Conservation (phyloP, 805 yeast species). For the Candida namnaoensis region DNA sequence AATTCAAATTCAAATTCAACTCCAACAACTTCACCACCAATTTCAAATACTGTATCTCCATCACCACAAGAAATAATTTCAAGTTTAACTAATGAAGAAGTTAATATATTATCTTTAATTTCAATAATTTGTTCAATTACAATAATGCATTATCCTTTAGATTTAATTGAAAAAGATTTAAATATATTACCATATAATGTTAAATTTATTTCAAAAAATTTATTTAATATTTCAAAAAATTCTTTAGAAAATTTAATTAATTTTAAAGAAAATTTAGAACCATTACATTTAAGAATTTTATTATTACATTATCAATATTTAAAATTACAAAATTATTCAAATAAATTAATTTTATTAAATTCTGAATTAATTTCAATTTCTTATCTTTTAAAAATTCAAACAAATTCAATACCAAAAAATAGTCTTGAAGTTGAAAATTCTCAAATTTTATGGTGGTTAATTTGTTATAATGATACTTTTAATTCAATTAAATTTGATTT, state of each 20-base stretch:
- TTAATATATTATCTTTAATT: conserved; percentile 10
- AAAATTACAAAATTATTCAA: conserved; percentile 8
- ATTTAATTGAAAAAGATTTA: conserved; percentile 3
- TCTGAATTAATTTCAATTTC: conserved; percentile 16
- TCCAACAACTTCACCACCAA: too few species aligned
- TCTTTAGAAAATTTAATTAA: conserved; percentile 6
- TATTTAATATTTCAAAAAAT: conserved; percentile 10
- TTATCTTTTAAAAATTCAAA: conserved; percentile 11
- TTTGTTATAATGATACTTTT: conserved; percentile 12
- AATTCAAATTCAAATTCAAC: too few species aligned
- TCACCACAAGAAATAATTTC: too few species aligned
- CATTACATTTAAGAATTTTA: conserved; percentile 11
- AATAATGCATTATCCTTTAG: conserved; percentile 8
- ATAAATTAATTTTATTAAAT: conserved; percentile 8
- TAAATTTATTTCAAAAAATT: background rate
- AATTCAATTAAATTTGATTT: conserved; percentile 8
- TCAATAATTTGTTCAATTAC: conserved; percentile 9
- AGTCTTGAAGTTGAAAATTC: conserved; percentile 9
- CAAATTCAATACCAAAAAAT: conserved; percentile 11
- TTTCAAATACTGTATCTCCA: too few species aligned
- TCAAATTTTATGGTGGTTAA: conserved; percentile 14
- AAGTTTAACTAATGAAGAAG: conserved; percentile 2
- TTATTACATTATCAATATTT: conserved; percentile 9
- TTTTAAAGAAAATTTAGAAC: conserved; percentile 11
- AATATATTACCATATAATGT: background rate